These are phyloP conservation scores for Lactarius sp. DNA, from an alignment of 768 basidiomycete genomes.

Conservation along the genomic window DNA sequence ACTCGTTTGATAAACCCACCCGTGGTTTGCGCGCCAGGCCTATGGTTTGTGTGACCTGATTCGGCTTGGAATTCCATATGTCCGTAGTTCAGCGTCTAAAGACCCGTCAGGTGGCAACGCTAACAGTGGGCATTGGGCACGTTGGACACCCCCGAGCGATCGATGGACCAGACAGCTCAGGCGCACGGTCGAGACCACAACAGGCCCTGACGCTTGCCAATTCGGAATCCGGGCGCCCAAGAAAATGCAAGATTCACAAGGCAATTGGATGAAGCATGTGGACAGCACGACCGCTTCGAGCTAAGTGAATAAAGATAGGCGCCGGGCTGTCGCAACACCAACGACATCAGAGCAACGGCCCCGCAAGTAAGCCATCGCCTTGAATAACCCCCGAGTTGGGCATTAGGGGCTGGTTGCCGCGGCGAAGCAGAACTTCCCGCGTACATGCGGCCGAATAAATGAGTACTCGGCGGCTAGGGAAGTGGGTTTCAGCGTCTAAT, in stretches of 20 bases:
- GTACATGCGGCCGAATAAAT: background rate
- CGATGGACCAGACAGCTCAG: background rate
- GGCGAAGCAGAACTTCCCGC: background rate
- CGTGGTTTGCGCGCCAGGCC: background rate
- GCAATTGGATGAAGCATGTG: background rate
- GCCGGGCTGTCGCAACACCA: slow-evolving; percentile 6
- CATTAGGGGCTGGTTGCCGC: background rate
- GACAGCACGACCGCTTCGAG: background rate
- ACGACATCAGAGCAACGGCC: background rate
- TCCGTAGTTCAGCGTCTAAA: slow-evolving; percentile 12
- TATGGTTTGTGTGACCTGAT: background rate
- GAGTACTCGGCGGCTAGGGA: background rate
- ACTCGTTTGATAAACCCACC: background rate
- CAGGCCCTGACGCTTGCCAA: slow-evolving; percentile 6
- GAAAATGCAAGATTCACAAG: background rate
- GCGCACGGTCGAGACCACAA: slow-evolving; percentile 12
- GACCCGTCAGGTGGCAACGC: slow-evolving; percentile 4
- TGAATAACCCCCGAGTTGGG: background rate
- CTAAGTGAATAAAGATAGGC: slow-evolving; percentile 8
- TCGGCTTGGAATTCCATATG: slow-evolving; percentile 24
- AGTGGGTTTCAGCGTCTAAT: background rate
- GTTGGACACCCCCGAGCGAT: background rate
- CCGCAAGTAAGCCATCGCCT: background rate
- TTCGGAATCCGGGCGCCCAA: slow-evolving; percentile 3
- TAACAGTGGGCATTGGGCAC: slow-evolving; percentile 3